Evolutionary conservation across 2,329 filamentous ascomycete species (phyloP), one percentile per base, ranked within the genome.

Genomic region (Monosporascus cannonballus): DNA sequence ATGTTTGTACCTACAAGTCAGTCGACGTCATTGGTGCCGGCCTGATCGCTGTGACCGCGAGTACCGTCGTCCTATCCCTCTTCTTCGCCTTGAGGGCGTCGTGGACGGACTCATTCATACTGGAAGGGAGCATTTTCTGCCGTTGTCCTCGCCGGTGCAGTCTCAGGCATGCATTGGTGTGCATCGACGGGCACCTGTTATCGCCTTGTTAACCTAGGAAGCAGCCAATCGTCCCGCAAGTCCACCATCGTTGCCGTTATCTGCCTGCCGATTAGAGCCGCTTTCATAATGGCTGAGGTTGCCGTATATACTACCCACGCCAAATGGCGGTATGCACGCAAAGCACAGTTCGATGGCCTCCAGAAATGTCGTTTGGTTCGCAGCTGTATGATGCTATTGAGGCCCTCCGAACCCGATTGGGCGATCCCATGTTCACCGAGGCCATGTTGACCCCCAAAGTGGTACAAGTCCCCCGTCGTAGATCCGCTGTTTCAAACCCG

Each of bases 151-250:
- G 87, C 88, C 8, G 76, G 80, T 17, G 89, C 87, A 41, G 87
- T 94, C 2, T 91, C 86, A 9, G 89, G 88, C 1, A 94, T 95
- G 90, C 90, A 95, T 70, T 95, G 89, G 87, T 86, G 86, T 52
- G 90, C 87, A 34, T 79, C 86, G 3, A 77, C 81, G 11, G 88
- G 88, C 17, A 94, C 89, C 3, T 67, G 69, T 8, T 94, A 92
- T 66, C 76, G 76, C 44, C 69, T 89, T 49, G 68, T 78, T 57
- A 65, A 75, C 45, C 66, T 77, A 34, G 60, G 66, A 15, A 67
- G 63, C 42, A 71, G 71, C 47, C 66, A 74, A 47, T 67, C 80
- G 27, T 79, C 82, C 8, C 76, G 84, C 48, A 84, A 84, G 51
- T 79, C 81, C 5, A 89, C 86, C 22, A 79, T 91, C 14, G 84